Percentiles rank a stretch among this genome's conserved stretches.
phyloP scores from a whole-genome alignment of 306 rosid genomes.

The Cicer chorassanicum region DNA sequence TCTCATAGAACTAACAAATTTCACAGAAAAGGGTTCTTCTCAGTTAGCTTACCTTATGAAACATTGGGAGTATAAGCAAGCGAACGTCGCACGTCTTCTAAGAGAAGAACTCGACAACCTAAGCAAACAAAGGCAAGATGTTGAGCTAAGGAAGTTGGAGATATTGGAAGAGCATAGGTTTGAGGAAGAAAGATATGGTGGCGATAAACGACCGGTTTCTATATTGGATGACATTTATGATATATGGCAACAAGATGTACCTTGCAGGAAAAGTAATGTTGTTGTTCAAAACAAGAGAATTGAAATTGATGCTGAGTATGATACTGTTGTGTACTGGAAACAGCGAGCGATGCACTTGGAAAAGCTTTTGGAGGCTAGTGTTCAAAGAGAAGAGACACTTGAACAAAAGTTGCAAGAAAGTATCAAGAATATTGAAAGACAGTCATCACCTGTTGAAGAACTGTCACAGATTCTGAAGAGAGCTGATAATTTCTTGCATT shows the following conservation, averaged over 20 bases:
- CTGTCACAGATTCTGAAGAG: constrained; percentile 64
- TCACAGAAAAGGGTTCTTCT: constrained; percentile 83
- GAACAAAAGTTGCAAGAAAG: constrained; percentile 73
- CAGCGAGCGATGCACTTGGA: constrained; percentile 70
- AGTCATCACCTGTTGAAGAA: constrained; percentile 88
- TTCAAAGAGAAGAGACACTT: constrained; percentile 73
- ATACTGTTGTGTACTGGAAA: constrained; percentile 81
- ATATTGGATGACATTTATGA: constrained; percentile 84
- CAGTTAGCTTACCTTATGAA: constrained; percentile 79
- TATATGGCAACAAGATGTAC: constrained; percentile 69
- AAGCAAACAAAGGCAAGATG: constrained; percentile 73
- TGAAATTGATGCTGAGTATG: constrained; percentile 81
- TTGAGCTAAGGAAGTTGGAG: constrained; percentile 85
- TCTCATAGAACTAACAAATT: constrained; percentile 80
- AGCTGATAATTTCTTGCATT: constrained; percentile 59
- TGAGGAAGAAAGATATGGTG: constrained; percentile 74
- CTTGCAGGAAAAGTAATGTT: constrained; percentile 60
- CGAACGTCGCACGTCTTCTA: constrained; percentile 80
- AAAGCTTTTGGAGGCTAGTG: constrained; percentile 71
- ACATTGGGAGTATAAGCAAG: constrained; percentile 91
- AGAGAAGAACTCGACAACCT: constrained; percentile 84
- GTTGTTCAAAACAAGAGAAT: constrained; percentile 73
- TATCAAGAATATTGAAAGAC: constrained; percentile 69
- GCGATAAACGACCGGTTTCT: constrained; percentile 83
- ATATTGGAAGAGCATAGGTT: constrained; percentile 78